Percentiles rank a stretch among this genome's conserved stretches.
Conservation (phyloP, 257 asterid genomes). For the Nicotiana otophora region DNA sequence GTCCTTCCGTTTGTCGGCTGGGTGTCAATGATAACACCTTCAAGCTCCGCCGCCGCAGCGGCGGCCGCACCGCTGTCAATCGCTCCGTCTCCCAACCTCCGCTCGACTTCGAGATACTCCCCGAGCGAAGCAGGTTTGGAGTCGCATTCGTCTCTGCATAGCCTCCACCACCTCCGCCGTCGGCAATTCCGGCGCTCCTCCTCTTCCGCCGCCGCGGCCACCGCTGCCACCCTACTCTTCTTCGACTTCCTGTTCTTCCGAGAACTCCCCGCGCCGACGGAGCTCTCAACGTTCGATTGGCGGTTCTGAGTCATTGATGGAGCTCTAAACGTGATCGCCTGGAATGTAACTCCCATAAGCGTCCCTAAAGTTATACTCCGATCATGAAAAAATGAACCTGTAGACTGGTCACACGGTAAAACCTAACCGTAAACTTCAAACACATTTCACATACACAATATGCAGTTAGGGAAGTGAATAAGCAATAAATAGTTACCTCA, state of each 20-base stretch:
- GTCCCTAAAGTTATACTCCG: slow-evolving; percentile 81
- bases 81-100: slow-evolving; percentile 63
- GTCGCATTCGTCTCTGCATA: slow-evolving; percentile 65
- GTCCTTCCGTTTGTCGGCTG: slow-evolving; percentile 50
- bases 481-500: slow-evolving; percentile 39
- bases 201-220: slow-evolving; percentile 18
- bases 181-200: slow-evolving; percentile 39
- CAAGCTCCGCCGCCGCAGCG: slow-evolving; percentile 52
- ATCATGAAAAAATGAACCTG: slow-evolving; percentile 97
- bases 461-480: neutral
- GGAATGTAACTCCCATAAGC: slow-evolving; percentile 81
- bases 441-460: neutral
- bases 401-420: slow-evolving; percentile 45
- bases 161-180: slow-evolving; percentile 83
- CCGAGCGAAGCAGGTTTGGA: slow-evolving; percentile 69
- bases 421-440: too few species aligned
- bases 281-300: slow-evolving; percentile 30
- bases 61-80: slow-evolving; percentile 28
- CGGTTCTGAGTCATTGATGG: slow-evolving; percentile 50
- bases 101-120: slow-evolving; percentile 78
- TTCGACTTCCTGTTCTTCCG: slow-evolving; percentile 43
- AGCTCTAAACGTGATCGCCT: slow-evolving; percentile 66
- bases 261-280: slow-evolving; percentile 25
- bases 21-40: slow-evolving; percentile 44
- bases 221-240: slow-evolving; percentile 23